phyloP scores from a whole-genome alignment of 116 monocot genomes.

The Phalaenopsis hybrid region DNA sequence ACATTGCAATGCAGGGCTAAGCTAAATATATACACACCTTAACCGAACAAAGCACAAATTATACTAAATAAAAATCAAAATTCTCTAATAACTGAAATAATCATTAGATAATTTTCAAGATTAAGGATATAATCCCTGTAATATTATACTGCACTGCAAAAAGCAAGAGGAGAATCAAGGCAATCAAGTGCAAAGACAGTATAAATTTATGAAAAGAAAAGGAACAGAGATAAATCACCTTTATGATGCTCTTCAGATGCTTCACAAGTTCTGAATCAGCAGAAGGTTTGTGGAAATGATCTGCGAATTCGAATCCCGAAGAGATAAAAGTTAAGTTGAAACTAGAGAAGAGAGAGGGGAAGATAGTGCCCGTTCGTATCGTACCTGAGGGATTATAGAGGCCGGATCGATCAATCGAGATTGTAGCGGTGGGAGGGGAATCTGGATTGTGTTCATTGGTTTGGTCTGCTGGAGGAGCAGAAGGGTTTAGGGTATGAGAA shows the following conservation, averaged over 20 bases:
- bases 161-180: background rate
- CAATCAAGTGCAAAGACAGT: background rate
- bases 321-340: background rate
- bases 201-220: background rate
- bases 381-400: constrained; percentile 69
- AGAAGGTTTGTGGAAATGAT: constrained; percentile 57
- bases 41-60: no score
- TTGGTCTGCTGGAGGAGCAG: constrained; percentile 14
- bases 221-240: constrained; percentile 28
- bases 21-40: background rate
- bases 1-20: background rate
- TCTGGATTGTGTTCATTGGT: constrained; percentile 9
- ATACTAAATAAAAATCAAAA: no score
- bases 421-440: constrained; percentile 14
- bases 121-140: background rate
- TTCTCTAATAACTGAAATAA: background rate
- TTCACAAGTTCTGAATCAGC: constrained; percentile 69
- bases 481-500: constrained; percentile 15
- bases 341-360: background rate
- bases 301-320: constrained; percentile 23
- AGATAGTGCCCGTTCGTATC: background rate
- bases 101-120: background rate
- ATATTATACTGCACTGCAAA: background rate
- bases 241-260: constrained; percentile 93
- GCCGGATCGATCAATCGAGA: constrained; percentile 79